phyloP scores from a whole-genome alignment of 1,284 basidiomycete genomes.

The Cryptococcus hybrid region DNA sequence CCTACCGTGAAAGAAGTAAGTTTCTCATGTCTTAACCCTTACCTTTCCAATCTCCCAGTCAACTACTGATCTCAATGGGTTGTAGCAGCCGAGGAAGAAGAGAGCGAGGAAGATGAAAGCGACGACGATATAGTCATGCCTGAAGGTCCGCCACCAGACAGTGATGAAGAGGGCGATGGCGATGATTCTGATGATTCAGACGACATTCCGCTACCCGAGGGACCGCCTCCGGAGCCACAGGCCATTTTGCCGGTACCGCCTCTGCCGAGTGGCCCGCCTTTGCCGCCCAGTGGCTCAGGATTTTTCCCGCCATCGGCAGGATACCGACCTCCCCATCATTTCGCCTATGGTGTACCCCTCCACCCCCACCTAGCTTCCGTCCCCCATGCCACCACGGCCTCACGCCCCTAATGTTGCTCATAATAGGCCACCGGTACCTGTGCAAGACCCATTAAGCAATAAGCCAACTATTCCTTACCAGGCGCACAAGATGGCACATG shows the following conservation, averaged over 20 bases:
- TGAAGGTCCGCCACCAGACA: slow-evolving; percentile 67
- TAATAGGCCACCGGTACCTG: no score
- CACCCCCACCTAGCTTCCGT: slow-evolving; percentile 6
- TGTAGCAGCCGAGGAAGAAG: slow-evolving; percentile 12
- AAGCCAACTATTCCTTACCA: slow-evolving; percentile 46
- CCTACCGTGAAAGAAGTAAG: slow-evolving; percentile 80
- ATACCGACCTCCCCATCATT: neutral
- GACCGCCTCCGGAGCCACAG: slow-evolving; percentile 42
- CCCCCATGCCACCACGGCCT: slow-evolving; percentile 12
- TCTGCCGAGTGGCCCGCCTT: slow-evolving; percentile 26
- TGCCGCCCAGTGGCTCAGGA: slow-evolving; percentile 12
- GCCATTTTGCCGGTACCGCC: slow-evolving; percentile 7
- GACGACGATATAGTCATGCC: slow-evolving; percentile 87
- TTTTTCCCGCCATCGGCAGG: neutral
- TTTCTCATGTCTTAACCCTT: slow-evolving; percentile 12
- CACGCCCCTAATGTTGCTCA: no score
- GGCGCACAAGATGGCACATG: slow-evolving; percentile 31
- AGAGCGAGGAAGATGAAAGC: slow-evolving; percentile 22
- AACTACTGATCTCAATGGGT: neutral
- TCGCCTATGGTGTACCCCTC: slow-evolving; percentile 1
- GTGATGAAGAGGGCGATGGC: slow-evolving; percentile 21
- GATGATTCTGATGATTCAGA: slow-evolving; percentile 47
- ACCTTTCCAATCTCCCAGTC: no score
- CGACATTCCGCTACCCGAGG: slow-evolving; percentile 52
- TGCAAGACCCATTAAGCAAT: slow-evolving; percentile 25